Base-by-base conservation (phyloP, 768 basidiomycete species). In the Cubamyces lactineus region DNA sequence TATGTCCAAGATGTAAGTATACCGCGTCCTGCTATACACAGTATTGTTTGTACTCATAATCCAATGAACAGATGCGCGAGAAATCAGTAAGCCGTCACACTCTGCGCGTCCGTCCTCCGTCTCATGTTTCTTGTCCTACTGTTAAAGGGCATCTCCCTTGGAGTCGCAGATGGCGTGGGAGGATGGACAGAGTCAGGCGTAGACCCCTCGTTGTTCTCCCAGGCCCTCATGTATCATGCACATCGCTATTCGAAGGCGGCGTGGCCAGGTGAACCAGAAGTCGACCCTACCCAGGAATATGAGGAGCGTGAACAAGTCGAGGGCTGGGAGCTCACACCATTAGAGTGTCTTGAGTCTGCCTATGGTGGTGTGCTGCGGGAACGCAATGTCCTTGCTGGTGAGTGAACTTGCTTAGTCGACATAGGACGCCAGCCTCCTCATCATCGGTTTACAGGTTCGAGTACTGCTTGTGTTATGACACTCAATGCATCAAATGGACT, bases 121-220 rank as follows among this genome's bases (percentile, higher is more conserved):
- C 58, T 58, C 48, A 53, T 56, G 57, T 67, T 67, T 53, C 47
- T 47, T 34, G 55, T 43, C 21, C 53, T 19, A 45, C 54, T 49
- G 60, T 28, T 61, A 42, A 48, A 92, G 90, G 90, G 91, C 23
- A 72, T 92, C 28, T 84, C 89, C 2, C 80, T 97, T 55, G 94
- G 92, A 40, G 84, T 97, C 5, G 92, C 94, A 41, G 95, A 98
- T 68, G 95, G 95, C 19, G 94, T 97, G 4, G 94, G 94, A 1
- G 94, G 95, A 19, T 98, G 96, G 96, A 82, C 85, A 50, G 84
- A 88, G 40, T 83, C 84, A 26, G 90, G 92, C 16, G 84, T 92
- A 54, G 94, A 97, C 74, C 93, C 93, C 0, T 88, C 93, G 0
- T 77, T 96, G 47, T 98, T 96, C 77, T 88, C 94, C 1, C 95